phyloP scores from a whole-genome alignment of 331 rosid species.

The Telfairia occidentalis region DNA sequence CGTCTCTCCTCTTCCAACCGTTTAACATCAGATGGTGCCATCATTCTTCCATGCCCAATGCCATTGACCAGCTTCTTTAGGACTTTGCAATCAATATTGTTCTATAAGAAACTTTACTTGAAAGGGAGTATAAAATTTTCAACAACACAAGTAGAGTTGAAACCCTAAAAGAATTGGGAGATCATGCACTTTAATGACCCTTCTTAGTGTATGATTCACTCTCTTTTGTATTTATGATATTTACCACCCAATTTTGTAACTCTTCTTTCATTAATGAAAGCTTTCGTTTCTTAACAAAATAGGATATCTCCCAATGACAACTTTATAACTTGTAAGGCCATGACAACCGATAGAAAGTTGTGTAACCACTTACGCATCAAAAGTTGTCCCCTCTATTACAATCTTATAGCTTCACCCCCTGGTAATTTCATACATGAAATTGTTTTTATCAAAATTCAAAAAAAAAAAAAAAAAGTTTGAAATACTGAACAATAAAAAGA shows the following conservation, averaged over 20 bases:
- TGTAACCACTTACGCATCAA: neutral
- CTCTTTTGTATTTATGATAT: neutral
- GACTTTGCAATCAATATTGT: neutral
- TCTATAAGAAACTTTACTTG: neutral
- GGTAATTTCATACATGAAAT: too few species aligned
- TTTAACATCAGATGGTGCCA: neutral
- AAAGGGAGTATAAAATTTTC: neutral
- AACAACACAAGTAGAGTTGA: neutral
- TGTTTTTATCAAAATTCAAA: too few species aligned
- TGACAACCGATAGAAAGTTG: neutral
- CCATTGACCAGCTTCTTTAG: neutral
- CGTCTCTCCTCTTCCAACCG: neutral
- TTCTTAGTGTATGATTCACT: neutral
- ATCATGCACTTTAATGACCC: neutral
- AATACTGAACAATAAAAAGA: neutral
- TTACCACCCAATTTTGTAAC: conserved; percentile 1
- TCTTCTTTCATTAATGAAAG: neutral
- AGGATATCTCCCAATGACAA: neutral
- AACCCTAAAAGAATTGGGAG: neutral
- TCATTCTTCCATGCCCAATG: neutral
- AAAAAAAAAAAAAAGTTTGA: neutral
- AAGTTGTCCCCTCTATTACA: too few species aligned
- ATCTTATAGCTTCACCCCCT: too few species aligned
- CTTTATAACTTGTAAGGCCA: neutral
- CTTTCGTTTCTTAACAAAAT: neutral